Percentiles rank a stretch among this genome's conserved stretches.
Conservation (phyloP, 371 early-diverging fungal genomes). For the Mortierella sp. region DNA sequence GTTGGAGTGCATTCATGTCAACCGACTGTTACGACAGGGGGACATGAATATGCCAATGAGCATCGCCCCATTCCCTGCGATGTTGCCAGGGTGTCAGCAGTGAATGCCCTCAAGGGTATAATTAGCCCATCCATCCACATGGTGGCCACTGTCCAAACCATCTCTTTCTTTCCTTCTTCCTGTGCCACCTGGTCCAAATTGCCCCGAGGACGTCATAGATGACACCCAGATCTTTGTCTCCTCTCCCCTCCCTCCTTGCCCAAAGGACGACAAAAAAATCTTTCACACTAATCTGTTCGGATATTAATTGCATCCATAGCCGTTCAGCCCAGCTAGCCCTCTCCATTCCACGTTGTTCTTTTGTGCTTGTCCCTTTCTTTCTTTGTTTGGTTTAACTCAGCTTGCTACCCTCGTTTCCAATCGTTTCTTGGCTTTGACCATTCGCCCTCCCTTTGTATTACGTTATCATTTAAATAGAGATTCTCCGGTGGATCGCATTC, state of each 20-base stretch:
- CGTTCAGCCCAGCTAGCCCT: constrained; percentile 5
- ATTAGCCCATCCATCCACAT: not conserved
- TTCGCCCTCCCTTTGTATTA: not conserved
- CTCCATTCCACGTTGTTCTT: not conserved
- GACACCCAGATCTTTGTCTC: not conserved
- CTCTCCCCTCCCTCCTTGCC: not conserved
- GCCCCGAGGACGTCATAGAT: constrained; percentile 9
- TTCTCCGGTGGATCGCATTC: constrained; percentile 27
- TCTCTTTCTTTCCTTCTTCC: not conserved
- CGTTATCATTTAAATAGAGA: constrained; percentile 22
- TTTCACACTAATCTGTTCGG: not conserved
- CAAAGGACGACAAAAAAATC: constrained; percentile 5
- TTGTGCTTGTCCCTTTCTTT: not conserved
- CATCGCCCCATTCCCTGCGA: no score
- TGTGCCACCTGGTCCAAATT: not conserved
- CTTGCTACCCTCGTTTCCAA: not conserved
- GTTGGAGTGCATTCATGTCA: not conserved
- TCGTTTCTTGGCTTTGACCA: not conserved
- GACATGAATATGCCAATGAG: not conserved
- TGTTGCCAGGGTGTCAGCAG: no score
- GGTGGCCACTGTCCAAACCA: not conserved
- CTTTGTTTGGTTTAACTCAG: constrained; percentile 4
- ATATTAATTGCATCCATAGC: not conserved
- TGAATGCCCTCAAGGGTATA: no score
- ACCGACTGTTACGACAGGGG: not conserved